Base-by-base conservation (phyloP, 176 grass and related monocot genomes). In the Aegilops speltoides region DNA sequence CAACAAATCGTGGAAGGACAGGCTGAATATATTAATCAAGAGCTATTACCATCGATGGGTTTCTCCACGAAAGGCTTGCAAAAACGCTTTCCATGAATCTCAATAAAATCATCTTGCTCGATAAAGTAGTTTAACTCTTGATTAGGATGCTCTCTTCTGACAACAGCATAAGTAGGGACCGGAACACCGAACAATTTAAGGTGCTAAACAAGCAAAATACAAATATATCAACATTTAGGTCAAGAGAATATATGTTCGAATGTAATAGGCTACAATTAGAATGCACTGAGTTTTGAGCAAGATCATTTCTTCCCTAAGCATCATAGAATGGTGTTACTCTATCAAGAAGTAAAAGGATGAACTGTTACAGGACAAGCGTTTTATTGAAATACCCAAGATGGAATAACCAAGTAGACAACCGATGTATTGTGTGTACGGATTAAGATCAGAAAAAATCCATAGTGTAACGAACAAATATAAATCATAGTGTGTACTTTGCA, bases 51-150 rank as follows among this genome's bases (percentile, higher is more conserved):
- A 84, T 95, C 81, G 23, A 95, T 88, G 80, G 96, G 93, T 92
- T 98, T 98, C 88, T 98, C 96, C 84, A 98, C 96, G 13, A 98
- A 98, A 82, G 93, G 96, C 78, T 98, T 98, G 54, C 59, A 92
- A 86, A 98, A 98, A 8, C 84, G 91, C 57, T 92, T 95, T 14
- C 96, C 96, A 40, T 80, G 91, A 83, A 98, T 86, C 80, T 98
- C 96, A 73, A 98, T 84, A 87, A 91, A 98, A 91, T 98, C 93
- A 83, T 98, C 96, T 88, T 98, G 90, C 86, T 98, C 96, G 23
- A 86, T 61, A 88, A 98, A 98, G 54, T 94, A 92, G 36, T 89
- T 89, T 86, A 98, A 75, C 45, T 98, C 93, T 98, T 98, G 90
- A 88, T 90, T 84, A 86, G 96, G 93, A 77, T 92, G 93, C 31